These are phyloP conservation scores for Calocybe cyanea DNA, from an alignment of 768 basidiomycete genomes.

Conservation along the genomic window DNA sequence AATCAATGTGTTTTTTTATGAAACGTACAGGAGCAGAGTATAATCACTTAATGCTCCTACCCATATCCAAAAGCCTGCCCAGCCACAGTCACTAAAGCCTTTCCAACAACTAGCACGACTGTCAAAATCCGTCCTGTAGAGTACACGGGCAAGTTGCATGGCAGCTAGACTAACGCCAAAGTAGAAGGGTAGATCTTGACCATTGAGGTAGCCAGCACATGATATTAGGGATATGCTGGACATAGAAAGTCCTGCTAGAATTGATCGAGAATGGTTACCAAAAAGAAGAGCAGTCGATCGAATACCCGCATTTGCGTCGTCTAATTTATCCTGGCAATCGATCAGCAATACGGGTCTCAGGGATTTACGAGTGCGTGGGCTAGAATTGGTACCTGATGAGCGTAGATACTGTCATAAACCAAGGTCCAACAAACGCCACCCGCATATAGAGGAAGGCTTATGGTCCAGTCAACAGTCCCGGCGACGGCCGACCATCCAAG, in stretches of 20 bases:
- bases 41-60: conserved; percentile 77
- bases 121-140: conserved; percentile 74
- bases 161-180: conserved; percentile 71
- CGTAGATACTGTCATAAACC: conserved; percentile 97
- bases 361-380: not conserved
- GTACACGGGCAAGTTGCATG: conserved; percentile 72
- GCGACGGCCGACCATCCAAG: conserved; percentile 96
- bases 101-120: conserved; percentile 80
- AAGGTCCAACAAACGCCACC: conserved; percentile 92
- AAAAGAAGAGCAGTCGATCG: conserved; percentile 94
- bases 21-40: conserved; percentile 24
- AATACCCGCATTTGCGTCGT: conserved; percentile 86
- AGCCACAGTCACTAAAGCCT: conserved; percentile 85
- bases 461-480: conserved; percentile 73
- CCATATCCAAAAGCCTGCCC: conserved; percentile 87
- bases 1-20: not conserved
- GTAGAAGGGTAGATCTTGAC: conserved; percentile 76
- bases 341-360: conserved; percentile 1
- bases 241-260: conserved; percentile 70
- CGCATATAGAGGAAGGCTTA: conserved; percentile 85
- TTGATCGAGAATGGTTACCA: conserved; percentile 67
- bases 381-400: conserved; percentile 75
- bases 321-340: conserved; percentile 72
- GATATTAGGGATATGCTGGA: conserved; percentile 72
- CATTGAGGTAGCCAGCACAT: conserved; percentile 77